Conservation (phyloP, 1,139 yeast genomes). For the Wickerhamiella pararugosa region DNA sequence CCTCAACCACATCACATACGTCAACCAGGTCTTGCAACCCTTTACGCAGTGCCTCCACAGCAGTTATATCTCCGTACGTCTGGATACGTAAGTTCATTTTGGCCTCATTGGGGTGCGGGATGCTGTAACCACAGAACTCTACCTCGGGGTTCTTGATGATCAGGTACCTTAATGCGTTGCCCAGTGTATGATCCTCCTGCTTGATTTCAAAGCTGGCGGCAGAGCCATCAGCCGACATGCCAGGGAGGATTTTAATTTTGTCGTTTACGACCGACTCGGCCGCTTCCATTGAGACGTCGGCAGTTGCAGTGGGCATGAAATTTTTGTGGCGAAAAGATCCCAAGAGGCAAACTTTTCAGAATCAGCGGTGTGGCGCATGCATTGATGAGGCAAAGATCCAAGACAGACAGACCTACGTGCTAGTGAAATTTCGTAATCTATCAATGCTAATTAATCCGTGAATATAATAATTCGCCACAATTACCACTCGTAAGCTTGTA, state of each 20-base stretch:
- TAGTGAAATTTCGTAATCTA: too few relatives aligned
- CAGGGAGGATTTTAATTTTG: constrained; percentile 39
- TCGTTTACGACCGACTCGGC: constrained; percentile 9
- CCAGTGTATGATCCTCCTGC: constrained; percentile 90
- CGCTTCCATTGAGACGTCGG: constrained; percentile 14
- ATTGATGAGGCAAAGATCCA: too few relatives aligned
- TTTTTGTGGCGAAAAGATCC: neutral
- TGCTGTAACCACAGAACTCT: constrained; percentile 94
- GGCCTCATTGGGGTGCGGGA: constrained; percentile 97
- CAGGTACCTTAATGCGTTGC: constrained; percentile 80
- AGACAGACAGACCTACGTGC: too few relatives aligned
- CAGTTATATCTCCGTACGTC: constrained; percentile 74
- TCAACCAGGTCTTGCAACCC: constrained; percentile 79
- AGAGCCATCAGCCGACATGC: constrained; percentile 87
- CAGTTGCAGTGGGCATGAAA: constrained; percentile 7
- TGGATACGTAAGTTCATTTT: constrained; percentile 83
- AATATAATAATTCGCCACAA: neutral
- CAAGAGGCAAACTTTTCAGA: too few relatives aligned
- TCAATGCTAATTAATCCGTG: neutral
- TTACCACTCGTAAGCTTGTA: constrained; percentile 14
- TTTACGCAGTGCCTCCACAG: constrained; percentile 83
- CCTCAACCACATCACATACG: constrained; percentile 72
- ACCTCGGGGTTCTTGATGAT: constrained; percentile 59
- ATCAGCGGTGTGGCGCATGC: too few relatives aligned
- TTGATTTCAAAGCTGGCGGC: constrained; percentile 89